phyloP scores from a whole-genome alignment of 306 rosid species.

The Ceratonia siliqua region DNA sequence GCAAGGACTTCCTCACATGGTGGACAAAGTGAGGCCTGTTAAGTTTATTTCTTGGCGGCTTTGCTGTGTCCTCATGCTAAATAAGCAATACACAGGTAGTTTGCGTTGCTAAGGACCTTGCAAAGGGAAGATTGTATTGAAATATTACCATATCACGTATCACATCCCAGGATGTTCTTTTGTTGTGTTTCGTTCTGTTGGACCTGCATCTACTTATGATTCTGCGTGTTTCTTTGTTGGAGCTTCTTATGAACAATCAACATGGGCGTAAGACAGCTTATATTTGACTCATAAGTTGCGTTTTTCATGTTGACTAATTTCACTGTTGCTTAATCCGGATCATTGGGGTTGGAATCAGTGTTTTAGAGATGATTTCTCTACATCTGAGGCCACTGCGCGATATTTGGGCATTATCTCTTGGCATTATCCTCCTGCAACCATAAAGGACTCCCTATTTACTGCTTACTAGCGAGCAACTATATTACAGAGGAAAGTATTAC shows the following conservation, averaged over 20 bases:
- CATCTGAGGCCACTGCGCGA: neutral
- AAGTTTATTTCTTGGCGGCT: constrained; percentile 32
- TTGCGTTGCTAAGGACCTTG: constrained; percentile 46
- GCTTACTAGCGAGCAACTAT: no score
- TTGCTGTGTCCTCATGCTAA: constrained; percentile 34
- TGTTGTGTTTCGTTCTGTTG: constrained; percentile 14
- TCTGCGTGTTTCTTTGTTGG: constrained; percentile 13
- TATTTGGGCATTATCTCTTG: neutral
- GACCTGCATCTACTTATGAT: neutral
- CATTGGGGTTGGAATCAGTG: neutral
- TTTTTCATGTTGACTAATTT: neutral
- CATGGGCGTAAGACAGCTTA: constrained; percentile 13
- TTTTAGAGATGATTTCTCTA: neutral
- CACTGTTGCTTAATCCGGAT: neutral
- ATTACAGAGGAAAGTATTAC: neutral
- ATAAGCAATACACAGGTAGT: constrained; percentile 45
- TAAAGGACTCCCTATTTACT: no score
- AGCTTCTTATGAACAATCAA: constrained; percentile 25
- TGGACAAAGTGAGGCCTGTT: constrained; percentile 80
- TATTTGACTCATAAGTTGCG: constrained; percentile 22
- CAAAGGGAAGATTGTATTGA: constrained; percentile 45
- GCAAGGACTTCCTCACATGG: constrained; percentile 95
- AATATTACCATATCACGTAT: constrained; percentile 36
- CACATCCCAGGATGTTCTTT: constrained; percentile 21
- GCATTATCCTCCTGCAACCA: no score